Percentiles rank a stretch among this genome's conserved stretches.
Conservation (phyloP, 306 rosid species). For the Casuarina glauca region DNA sequence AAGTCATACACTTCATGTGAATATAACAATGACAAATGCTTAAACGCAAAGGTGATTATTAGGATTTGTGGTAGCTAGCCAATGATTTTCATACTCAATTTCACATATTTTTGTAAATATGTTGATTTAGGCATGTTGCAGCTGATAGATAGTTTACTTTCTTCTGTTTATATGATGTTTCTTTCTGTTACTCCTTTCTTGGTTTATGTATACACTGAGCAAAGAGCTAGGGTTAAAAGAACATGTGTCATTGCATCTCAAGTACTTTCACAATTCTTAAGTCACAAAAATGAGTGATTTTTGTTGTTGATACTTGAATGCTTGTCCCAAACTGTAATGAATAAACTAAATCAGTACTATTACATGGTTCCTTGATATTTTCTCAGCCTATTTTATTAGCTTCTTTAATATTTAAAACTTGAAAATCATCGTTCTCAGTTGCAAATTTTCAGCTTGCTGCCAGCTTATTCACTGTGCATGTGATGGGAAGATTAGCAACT, state of each 20-base stretch:
- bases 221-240: not conserved
- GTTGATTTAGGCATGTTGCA: not conserved
- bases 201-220: not conserved
- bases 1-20: slow-evolving; percentile 55
- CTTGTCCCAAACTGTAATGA: not conserved
- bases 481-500: slow-evolving; percentile 61
- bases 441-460: slow-evolving; percentile 69
- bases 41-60: slow-evolving; percentile 64
- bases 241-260: not conserved
- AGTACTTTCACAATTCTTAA: not conserved
- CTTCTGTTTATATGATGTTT: slow-evolving; percentile 7
- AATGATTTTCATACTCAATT: not conserved
- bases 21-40: slow-evolving; percentile 44
- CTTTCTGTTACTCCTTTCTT: not conserved
- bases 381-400: not conserved
- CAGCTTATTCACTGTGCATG: slow-evolving; percentile 68
- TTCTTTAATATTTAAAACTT: not conserved
- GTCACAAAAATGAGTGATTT: not conserved
- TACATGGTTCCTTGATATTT: not conserved
- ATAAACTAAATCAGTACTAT: not conserved
- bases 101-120: not conserved
- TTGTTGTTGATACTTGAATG: not conserved
- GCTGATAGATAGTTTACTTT: slow-evolving; percentile 6
- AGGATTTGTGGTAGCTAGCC: not conserved
- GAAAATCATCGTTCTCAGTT: not conserved